Percentiles rank a stretch among this genome's conserved stretches.
Evolutionary conservation across 495 filamentous ascomycete genomes (phyloP).

Genomic region (Darksidea phi): DNA sequence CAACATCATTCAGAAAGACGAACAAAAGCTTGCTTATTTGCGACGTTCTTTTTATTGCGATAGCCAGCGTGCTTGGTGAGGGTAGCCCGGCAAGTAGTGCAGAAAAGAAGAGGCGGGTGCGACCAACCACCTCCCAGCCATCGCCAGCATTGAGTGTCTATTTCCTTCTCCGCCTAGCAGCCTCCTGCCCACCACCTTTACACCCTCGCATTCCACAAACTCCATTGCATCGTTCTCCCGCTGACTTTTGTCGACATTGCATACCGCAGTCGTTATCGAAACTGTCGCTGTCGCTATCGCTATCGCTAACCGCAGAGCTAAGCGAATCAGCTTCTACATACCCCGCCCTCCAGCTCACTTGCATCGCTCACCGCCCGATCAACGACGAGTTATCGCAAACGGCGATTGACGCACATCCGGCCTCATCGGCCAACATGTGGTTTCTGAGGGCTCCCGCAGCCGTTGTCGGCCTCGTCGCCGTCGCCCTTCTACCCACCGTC

Average conservation of each 20-base stretch:
- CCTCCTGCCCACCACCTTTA: background rate
- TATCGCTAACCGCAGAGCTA: background rate
- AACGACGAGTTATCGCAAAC: background rate
- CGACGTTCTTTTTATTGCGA: background rate
- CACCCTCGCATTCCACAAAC: background rate
- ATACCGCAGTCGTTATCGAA: slow-evolving; percentile 18
- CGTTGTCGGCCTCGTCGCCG: slow-evolving; percentile 37
- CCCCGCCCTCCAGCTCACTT: slow-evolving; percentile 15
- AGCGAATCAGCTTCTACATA: slow-evolving; percentile 7
- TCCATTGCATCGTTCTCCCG: slow-evolving; percentile 1
- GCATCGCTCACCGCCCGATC: slow-evolving; percentile 5
- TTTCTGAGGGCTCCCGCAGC: slow-evolving; percentile 32
- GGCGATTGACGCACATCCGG: background rate
- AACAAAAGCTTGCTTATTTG: background rate
- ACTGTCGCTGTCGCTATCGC: background rate
- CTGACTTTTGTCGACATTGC: slow-evolving; percentile 6
- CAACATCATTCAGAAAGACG: background rate
- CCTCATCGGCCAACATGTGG: slow-evolving; percentile 30
- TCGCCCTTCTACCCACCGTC: slow-evolving; percentile 31
- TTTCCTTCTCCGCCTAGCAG: slow-evolving; percentile 14
- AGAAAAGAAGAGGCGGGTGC: slow-evolving; percentile 14
- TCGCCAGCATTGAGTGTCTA: slow-evolving; percentile 17
- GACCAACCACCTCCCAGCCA: slow-evolving; percentile 22
- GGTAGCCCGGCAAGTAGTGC: slow-evolving; percentile 6
- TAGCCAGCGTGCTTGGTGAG: background rate